Percentiles rank a stretch among this genome's conserved stretches.
Conservation (phyloP, 495 filamentous ascomycete genomes). For the Daldinia decipiens region DNA sequence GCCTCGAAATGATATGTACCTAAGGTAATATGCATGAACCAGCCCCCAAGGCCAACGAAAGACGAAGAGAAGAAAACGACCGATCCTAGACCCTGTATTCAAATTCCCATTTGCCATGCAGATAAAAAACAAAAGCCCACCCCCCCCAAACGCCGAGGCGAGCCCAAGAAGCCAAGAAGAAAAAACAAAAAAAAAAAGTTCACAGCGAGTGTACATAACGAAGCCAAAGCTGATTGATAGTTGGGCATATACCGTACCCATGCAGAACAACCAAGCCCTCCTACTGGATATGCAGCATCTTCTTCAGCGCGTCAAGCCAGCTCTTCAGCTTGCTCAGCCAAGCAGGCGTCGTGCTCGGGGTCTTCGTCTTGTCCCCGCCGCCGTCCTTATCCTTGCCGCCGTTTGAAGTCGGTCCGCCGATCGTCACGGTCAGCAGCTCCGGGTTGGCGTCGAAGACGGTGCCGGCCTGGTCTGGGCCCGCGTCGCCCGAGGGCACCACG, state of each 20-base stretch:
- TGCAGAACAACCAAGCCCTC: not conserved
- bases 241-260: too few relatives aligned
- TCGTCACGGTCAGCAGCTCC: slow-evolving; percentile 65
- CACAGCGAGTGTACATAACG: slow-evolving; percentile 18
- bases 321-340: slow-evolving; percentile 24
- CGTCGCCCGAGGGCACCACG: slow-evolving; percentile 65
- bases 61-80: slow-evolving; percentile 23
- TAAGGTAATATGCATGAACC: not conserved
- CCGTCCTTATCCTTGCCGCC: slow-evolving; percentile 17
- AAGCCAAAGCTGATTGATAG: not conserved
- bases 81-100: slow-evolving; percentile 22
- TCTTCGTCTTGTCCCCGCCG: not conserved
- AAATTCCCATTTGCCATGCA: slow-evolving; percentile 27
- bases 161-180: not conserved
- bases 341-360: not conserved
- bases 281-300: slow-evolving; percentile 25
- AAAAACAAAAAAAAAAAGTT: not conserved
- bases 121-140: not conserved
- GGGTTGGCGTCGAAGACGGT: slow-evolving; percentile 69
- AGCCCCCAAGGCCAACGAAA: not conserved
- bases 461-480: slow-evolving; percentile 67
- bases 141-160: not conserved
- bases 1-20: not conserved
- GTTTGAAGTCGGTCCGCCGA: slow-evolving; percentile 63
- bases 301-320: slow-evolving; percentile 24